Conservation (phyloP, 345 rosid species). For the Linum lewisii region DNA sequence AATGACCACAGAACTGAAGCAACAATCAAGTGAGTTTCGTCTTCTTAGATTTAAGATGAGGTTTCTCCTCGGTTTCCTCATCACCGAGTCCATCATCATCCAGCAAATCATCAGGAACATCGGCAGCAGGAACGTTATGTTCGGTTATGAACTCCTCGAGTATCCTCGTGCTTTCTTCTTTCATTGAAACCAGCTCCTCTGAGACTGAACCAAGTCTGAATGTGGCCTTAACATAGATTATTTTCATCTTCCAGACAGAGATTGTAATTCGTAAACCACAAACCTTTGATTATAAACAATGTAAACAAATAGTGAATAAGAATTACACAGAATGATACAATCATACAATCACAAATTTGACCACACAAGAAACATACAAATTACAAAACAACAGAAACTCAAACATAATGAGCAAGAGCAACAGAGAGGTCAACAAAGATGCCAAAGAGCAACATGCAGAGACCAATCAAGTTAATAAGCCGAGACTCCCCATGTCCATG, state of each 20-base stretch:
- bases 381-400: slow-evolving; percentile 3
- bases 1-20: background rate
- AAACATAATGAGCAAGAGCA: slow-evolving; percentile 55
- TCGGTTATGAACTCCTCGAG: slow-evolving; percentile 75
- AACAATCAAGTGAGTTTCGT: slow-evolving; percentile 38
- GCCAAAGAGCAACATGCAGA: slow-evolving; percentile 64
- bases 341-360: no score
- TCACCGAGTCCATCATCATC: slow-evolving; percentile 34
- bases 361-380: background rate
- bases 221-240: slow-evolving; percentile 37
- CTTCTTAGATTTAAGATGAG: slow-evolving; percentile 47
- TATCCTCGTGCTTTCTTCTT: slow-evolving; percentile 64
- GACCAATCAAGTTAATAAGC: slow-evolving; percentile 58
- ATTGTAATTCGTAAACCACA: no score
- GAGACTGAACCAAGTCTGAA: slow-evolving; percentile 64
- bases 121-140: slow-evolving; percentile 65
- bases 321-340: no score
- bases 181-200: slow-evolving; percentile 61
- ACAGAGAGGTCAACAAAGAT: slow-evolving; percentile 69
- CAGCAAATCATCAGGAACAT: slow-evolving; percentile 59
- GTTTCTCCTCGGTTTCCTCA: slow-evolving; percentile 39
- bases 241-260: no score
- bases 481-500: slow-evolving; percentile 32
- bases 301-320: no score
- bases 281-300: no score